Conservation (phyloP, 176 grass and related monocot species). For the Cocos nucifera region DNA sequence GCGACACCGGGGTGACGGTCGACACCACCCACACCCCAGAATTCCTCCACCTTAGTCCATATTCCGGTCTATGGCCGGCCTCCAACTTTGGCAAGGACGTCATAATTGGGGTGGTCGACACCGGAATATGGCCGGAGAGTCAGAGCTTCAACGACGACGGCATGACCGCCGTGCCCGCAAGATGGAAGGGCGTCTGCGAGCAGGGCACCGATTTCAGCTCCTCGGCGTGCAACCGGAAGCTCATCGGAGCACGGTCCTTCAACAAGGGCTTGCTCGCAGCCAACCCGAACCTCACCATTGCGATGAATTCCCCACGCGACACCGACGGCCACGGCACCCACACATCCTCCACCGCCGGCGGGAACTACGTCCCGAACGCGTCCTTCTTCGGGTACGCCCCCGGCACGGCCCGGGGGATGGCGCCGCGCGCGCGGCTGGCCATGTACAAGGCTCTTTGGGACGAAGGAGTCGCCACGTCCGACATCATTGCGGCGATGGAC, state of each 20-base stretch:
- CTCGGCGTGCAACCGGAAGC: conserved; percentile 60
- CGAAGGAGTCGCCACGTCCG: conserved; percentile 26
- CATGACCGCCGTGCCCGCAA: conserved; percentile 23
- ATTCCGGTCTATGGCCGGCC: conserved; percentile 25
- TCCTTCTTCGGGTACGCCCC: conserved; percentile 53
- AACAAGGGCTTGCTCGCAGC: conserved; percentile 37
- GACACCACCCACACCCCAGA: conserved; percentile 46
- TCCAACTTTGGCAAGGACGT: conserved; percentile 37
- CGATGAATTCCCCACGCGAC: conserved; percentile 55
- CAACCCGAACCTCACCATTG: conserved; percentile 32
- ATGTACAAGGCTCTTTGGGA: conserved; percentile 63
- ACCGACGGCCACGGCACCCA: conserved; percentile 54
- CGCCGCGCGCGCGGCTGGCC: conserved; percentile 46
- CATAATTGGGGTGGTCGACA: conserved; percentile 48
- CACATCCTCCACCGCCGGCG: conserved; percentile 55
- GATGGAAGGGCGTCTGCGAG: conserved; percentile 43
- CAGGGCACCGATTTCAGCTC: conserved; percentile 27
- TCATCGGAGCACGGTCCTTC: conserved; percentile 63
- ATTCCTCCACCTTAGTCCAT: conserved; percentile 24
- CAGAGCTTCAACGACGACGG: conserved; percentile 30
- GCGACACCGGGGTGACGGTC: conserved; percentile 7
- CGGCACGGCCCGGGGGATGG: conserved; percentile 40
- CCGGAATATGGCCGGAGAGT: conserved; percentile 43
- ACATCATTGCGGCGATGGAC: conserved; percentile 58
- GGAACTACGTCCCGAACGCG: conserved; percentile 27